Evolutionary conservation across 306 rosid species (phyloP).

Genomic region (Prunus padus): DNA sequence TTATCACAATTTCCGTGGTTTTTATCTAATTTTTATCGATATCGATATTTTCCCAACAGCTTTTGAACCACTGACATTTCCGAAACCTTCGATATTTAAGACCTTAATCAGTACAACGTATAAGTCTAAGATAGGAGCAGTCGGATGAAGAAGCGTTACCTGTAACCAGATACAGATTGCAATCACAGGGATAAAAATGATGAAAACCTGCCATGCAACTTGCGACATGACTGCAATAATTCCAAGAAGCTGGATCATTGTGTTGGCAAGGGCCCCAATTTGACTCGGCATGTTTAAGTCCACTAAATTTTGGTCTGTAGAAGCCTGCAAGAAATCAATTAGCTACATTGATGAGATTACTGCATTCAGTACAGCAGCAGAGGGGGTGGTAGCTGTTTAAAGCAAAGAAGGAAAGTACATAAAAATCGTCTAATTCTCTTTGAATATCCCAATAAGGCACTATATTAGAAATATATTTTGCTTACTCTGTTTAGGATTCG

Average conservation of each 20-base stretch:
- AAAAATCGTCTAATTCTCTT: too few species aligned
- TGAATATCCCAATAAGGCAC: not conserved
- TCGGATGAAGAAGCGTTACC: slow-evolving; percentile 40
- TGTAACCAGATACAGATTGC: slow-evolving; percentile 66
- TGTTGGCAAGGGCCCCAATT: slow-evolving; percentile 48
- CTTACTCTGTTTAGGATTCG: slow-evolving; percentile 78
- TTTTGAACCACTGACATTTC: too few species aligned
- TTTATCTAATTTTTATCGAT: too few species aligned
- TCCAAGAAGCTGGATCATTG: slow-evolving; percentile 59
- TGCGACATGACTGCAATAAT: slow-evolving; percentile 82
- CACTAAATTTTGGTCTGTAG: slow-evolving; percentile 72
- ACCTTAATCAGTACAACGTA: slow-evolving; percentile 2
- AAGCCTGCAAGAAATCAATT: slow-evolving; percentile 48
- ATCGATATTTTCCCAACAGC: too few species aligned
- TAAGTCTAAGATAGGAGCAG: slow-evolving; percentile 7
- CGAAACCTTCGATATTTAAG: too few species aligned
- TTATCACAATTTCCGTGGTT: too few species aligned
- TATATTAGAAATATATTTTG: not conserved
- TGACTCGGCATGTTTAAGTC: slow-evolving; percentile 49
- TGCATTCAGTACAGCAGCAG: not conserved
- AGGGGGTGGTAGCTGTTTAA: not conserved
- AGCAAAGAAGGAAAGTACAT: too few species aligned
- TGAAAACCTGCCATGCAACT: slow-evolving; percentile 82
- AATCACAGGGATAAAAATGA: slow-evolving; percentile 65
- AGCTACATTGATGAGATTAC: not conserved